Evolutionary conservation across 75 land plant genomes (phyloP), one percentile per base, ranked within the genome.

Genomic region (Ceratopteris richardii): DNA sequence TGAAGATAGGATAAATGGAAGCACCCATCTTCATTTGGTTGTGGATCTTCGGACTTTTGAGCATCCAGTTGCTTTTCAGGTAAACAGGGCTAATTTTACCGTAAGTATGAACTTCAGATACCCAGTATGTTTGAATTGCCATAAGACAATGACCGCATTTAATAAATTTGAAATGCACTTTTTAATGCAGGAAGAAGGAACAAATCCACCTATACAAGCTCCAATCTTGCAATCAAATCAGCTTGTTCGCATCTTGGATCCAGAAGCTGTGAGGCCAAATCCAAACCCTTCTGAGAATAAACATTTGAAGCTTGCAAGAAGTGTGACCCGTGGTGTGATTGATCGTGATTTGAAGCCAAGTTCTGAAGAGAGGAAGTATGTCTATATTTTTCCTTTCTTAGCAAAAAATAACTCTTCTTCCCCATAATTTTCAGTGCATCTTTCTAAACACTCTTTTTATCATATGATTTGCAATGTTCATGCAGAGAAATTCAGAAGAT

Each of bases 61-160:
- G 69, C 98, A 94, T 61, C 80, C 82, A 64, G 98, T 93, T 54
- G 87, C 82, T 55, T 93, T 89, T 42, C 98, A 89, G 98, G 98
- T 93, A 51, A 23, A 58, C 24, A 17, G 50, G 4, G 5, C 50
- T 4, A 33, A 33, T 33, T 33, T 33, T 33, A 4, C 9, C 37
- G n/a, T n/a, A n/a, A n/a, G n/a, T n/a, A n/a, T n/a, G n/a, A n/a
- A n/a, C n/a, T n/a, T n/a, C n/a, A n/a, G n/a, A n/a, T n/a, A n/a
- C n/a, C n/a, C n/a, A 40, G 42, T 40, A 40, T 40, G 18, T 18
- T 27, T 9, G 58, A 27, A 51, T 27, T 18, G 42, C 58, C 58
- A 57, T 41, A 9, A 31, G 36, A 58, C 5, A 9, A 27, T 54
- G 12, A 28, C 10, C 30, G 62, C 13, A 23, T n/a, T 10, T 36